Base-by-base conservation (phyloP, 179 eudicot species). In the Nepenthes alata region DNA sequence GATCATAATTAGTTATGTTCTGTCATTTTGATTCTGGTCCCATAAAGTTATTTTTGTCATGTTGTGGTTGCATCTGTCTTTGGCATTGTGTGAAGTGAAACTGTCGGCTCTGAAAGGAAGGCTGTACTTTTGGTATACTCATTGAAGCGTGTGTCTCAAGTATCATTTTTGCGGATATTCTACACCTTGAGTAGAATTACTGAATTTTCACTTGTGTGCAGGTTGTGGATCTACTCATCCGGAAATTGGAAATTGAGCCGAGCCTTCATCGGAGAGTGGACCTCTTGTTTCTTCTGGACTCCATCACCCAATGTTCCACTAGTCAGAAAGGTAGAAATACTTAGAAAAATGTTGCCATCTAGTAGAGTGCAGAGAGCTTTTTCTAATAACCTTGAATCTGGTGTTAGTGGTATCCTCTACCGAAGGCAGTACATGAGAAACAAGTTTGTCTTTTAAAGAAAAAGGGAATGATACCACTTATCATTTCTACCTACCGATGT, bases 221-320 rank as follows among this genome's bases (percentile, higher is more conserved):
- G 98, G 96, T 91, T 70, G 95, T 91, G 70, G 98, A 91, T 68
- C 84, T 91, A 64, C 95, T 91, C 65, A 80, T 85, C 47, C 76
- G 74, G 65, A 91, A 91, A 76, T 72, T 91, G 82, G 93, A 86
- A 75, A 83, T 57, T 59, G 98, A 89, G 79, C 69, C 83, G 36
- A 86, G 82, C 59, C 72, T 84, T 45, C 96, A 83, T 70, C 91
- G 93, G 55, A 86, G 76, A 86, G 91, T 91, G 75, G 98, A 91
- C 75, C 79, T 91, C 11, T 86, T 91, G 68, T 91, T 91, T 71
- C 79, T 91, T 58, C 91, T 91, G 77, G 98, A 91, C 70, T 91
- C 98, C 37, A 89, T 91, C 60, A 91, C 98, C 34, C 98, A 91
- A 72, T 83, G 91, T 60, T 91, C 98, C 12, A 96, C 89, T 72